Base-by-base conservation (phyloP, 371 early-diverging fungal genomes). In the Syncephalis fuscata region DNA sequence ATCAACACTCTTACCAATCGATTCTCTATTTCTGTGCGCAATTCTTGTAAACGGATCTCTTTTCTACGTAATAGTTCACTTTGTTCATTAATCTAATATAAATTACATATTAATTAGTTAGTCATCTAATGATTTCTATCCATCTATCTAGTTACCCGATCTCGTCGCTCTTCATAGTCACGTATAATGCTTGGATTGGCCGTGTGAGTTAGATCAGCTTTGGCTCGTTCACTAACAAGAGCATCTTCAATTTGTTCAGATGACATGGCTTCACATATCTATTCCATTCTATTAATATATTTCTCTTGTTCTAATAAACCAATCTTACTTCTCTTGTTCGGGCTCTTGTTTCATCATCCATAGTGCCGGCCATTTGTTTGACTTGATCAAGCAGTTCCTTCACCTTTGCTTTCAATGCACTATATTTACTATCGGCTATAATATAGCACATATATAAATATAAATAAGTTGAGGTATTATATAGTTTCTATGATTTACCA, bases 161-260 rank as follows among this genome's bases (percentile, higher is more conserved):
- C 47, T 46, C 68, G 53, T 36, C 84, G 68, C 44, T 66, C 55
- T 44, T 79, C 73, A 53, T 73, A 85, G 39, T 76, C 67, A n/a
- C 70, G 64, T 55, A 88, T 70, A 4, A 80, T 74, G 23, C 63
- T 45, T 16, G 73, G 62, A 46, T 72, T 65, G 10, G 68, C 61
- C 7, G 58, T 56, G 25, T 58, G 57, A 9, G 73, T 65, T 4
- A 69, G 59, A 0, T 65, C 67, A 1, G 64, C 63, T 38, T 71
- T 67, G 14, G 77, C 71, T 20, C 60, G 48, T 32, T 73, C 70
- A 14, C 61, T 60, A 3, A 61, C 61, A 17, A 67, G 47, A 25
- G 59, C 71, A 53, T 78, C 74, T 25, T 73, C 71, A 0, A 74
- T 45, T 25, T 66, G 55, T 0, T 63, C 60, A 8, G 64, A 4